These are phyloP conservation scores for Trichoderma sp. DNA, from an alignment of 2,329 filamentous ascomycete genomes.

Conservation along the genomic window DNA sequence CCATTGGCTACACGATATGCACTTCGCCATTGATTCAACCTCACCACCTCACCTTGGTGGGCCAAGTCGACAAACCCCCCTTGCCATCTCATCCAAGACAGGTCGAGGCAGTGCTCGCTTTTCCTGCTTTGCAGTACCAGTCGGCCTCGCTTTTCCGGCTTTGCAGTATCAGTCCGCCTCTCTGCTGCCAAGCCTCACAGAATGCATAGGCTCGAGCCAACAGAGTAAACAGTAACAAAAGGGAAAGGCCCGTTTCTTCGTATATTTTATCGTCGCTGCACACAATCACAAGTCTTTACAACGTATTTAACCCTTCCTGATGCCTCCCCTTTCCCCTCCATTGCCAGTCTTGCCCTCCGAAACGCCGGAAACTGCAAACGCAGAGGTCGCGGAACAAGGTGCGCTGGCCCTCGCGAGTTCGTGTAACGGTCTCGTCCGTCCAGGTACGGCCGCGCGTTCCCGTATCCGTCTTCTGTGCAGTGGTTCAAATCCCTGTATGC, in stretches of 20 bases:
- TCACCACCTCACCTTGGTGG: background rate
- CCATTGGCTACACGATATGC: background rate
- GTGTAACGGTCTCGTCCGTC: background rate
- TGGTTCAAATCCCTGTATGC: constrained; percentile 23
- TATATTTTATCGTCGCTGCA: constrained; percentile 27
- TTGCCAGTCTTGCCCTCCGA: constrained; percentile 35
- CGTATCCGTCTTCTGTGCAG: constrained; percentile 19
- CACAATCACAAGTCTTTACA: constrained; percentile 28
- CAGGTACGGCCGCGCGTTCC: constrained; percentile 15
- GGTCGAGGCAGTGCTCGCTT: background rate
- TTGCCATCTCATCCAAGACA: background rate
- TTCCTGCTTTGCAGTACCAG: background rate
- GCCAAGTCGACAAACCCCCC: background rate
- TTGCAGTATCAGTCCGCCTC: background rate
- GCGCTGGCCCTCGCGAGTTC: constrained; percentile 8
- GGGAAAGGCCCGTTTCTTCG: constrained; percentile 21
- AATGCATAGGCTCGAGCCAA: background rate
- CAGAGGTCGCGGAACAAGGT: constrained; percentile 17
- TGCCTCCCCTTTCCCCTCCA: constrained; percentile 9
- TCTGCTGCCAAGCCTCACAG: background rate
- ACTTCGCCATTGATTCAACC: background rate
- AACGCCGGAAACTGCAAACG: constrained; percentile 36
- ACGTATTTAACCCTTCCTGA: constrained; percentile 21
- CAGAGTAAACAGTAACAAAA: background rate
- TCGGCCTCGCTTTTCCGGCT: background rate